Percentiles rank a stretch among this genome's conserved stretches.
These are phyloP conservation scores for Fusarium coicis DNA, from an alignment of 2,329 filamentous ascomycete genomes.

Conservation along the genomic window DNA sequence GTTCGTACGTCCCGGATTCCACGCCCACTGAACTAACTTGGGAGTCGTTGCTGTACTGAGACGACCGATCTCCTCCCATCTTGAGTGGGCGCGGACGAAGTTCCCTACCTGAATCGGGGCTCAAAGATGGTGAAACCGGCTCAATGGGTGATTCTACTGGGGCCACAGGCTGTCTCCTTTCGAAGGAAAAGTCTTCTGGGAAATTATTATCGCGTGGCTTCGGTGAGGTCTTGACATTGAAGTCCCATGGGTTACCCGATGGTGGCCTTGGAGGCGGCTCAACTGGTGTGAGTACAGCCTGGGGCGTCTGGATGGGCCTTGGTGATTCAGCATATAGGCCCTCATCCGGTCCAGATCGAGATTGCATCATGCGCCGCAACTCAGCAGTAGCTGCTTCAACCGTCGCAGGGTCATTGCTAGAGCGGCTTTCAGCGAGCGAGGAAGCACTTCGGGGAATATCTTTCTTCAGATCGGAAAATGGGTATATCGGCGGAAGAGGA, in stretches of 20 bases:
- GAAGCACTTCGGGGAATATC: constrained; percentile 14
- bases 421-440: constrained; percentile 22
- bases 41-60: constrained; percentile 39
- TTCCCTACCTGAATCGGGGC: constrained; percentile 31
- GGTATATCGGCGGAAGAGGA: constrained; percentile 40
- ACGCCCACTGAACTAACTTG: constrained; percentile 36
- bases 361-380: constrained; percentile 44
- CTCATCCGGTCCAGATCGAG: constrained; percentile 42
- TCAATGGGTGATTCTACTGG: constrained; percentile 37
- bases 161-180: constrained; percentile 41
- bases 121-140: constrained; percentile 38
- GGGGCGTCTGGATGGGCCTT: constrained; percentile 9
- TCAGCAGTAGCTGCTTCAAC: constrained; percentile 47
- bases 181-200: constrained; percentile 38
- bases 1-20: constrained; percentile 34
- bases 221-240: constrained; percentile 34
- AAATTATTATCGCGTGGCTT: constrained; percentile 32
- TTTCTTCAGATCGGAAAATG: constrained; percentile 25
- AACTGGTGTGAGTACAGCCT: constrained; percentile 28
- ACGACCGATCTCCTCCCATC: constrained; percentile 31
- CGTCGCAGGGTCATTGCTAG: constrained; percentile 33
- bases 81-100: constrained; percentile 38
- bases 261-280: constrained; percentile 50
- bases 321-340: constrained; percentile 35
- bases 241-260: constrained; percentile 57